Base-by-base conservation (phyloP, 164 flowering plant species). In the Umbellularia californica region DNA sequence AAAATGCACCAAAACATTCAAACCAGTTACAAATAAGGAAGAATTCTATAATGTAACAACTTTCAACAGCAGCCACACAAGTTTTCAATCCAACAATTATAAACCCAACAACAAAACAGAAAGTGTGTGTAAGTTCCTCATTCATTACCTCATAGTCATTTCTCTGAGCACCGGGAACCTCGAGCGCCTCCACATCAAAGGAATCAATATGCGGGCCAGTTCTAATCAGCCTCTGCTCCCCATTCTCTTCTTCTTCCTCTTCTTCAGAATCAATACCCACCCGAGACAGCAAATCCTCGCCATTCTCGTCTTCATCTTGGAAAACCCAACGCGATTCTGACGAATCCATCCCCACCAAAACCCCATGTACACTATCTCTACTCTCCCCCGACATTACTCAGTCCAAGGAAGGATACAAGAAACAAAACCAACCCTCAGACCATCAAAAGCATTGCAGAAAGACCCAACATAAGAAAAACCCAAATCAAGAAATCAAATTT, bases 161-260 rank as follows among this genome's bases (percentile, higher is more conserved):
- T 70, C 93, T 81, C 23, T 82, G 89, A 41, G 90, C 94, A 0
- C 98, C 93, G 14, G 97, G 97, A 71, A 95, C 84, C 74, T 95
- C 99, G 7, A 91, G 92, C 3, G 97, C 98, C 76, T 95, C 99
- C 9, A 93, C 97, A 79, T 93, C 99, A 73, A 95, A 95, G 13
- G 99, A 95, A 83, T 95, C 98, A 12, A 95, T 78, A 28, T 92
- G 79, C 2, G 97, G 99, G 2, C 97, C 97, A 5, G 99, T 95
- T 9, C 99, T 87, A 74, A 95, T 88, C 88, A 95, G 77, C 41
- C 84, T 81, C 80, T 88, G 94, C 81, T 84, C 91, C 11, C 65
- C 84, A 78, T 72, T 84, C 50, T 89, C 92, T 4, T 91, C 97
- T 2, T 88, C 91, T 14, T 41, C 47, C 47, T 41, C 47, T 15